Evolutionary conservation across 208 protist species (phyloP).

Genomic region (Acanthamoeba castellanii): DNA sequence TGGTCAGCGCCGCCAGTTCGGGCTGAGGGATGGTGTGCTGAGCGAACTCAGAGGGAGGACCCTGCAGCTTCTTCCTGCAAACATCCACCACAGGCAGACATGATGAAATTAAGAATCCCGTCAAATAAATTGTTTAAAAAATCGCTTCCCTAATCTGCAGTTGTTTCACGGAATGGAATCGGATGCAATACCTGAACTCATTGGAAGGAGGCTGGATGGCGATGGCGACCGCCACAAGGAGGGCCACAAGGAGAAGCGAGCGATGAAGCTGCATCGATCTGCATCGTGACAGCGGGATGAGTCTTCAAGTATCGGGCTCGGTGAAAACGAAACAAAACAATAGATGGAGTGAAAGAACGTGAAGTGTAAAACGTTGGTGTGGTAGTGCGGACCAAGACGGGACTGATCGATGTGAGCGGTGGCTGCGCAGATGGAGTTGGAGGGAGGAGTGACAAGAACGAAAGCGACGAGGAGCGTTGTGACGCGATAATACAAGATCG

Average conservation of each 20-base stretch:
- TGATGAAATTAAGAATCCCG: background rate
- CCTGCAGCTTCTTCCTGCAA: constrained; percentile 45
- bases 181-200: background rate
- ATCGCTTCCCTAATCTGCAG: too few relatives aligned
- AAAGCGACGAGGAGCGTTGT: background rate
- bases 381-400: too few relatives aligned
- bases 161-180: background rate
- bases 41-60: constrained; percentile 14
- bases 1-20: background rate
- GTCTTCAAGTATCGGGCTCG: too few relatives aligned
- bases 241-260: background rate
- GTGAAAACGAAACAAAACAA: too few relatives aligned
- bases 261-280: background rate
- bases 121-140: too few relatives aligned
- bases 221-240: background rate
- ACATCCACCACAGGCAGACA: too few relatives aligned
- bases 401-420: too few relatives aligned
- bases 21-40: background rate
- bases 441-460: background rate
- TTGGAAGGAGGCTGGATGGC: background rate
- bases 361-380: too few relatives aligned
- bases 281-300: background rate
- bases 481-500: background rate
- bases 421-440: background rate
- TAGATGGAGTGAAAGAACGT: too few relatives aligned